These are phyloP conservation scores for Puccinia novopanici DNA, from an alignment of 1,284 basidiomycete genomes.

Conservation along the genomic window DNA sequence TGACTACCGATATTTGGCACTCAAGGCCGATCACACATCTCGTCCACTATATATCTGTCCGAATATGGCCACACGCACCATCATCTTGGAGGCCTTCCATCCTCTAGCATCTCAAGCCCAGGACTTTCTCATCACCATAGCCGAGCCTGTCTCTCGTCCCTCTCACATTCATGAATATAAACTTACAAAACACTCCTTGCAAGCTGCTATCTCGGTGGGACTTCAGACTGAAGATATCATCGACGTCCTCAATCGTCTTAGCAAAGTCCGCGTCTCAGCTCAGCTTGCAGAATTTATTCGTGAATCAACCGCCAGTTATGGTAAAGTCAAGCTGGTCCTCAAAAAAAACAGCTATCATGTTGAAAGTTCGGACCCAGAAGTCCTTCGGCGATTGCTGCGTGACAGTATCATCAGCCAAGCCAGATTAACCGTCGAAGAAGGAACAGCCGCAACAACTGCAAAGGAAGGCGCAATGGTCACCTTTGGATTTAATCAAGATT, in stretches of 20 bases:
- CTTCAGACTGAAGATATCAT: conserved; percentile 98
- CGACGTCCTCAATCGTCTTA: conserved; percentile 68
- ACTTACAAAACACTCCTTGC: conserved; percentile 96
- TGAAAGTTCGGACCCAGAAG: conserved; percentile 88
- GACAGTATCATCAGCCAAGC: conserved; percentile 81
- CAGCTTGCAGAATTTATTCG: conserved; percentile 79
- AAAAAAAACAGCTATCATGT: conserved; percentile 96
- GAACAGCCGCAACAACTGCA: too few species aligned
- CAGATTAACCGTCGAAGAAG: conserved; percentile 63
- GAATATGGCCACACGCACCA: conserved; percentile 74
- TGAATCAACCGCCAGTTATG: conserved; percentile 87
- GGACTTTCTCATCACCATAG: conserved; percentile 96
- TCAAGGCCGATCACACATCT: conserved; percentile 85
- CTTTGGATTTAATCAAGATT: conserved; percentile 71
- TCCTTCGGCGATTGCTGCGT: conserved; percentile 78
- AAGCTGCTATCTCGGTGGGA: conserved; percentile 97
- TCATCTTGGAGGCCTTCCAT: conserved; percentile 93
- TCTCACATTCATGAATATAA: conserved; percentile 98
- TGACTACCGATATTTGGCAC: conserved; percentile 78
- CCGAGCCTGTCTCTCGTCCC: conserved; percentile 97
- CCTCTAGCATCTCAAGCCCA: conserved; percentile 97
- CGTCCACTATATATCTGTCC: conserved; percentile 94
- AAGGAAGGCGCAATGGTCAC: conserved; percentile 42
- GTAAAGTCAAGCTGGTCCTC: conserved; percentile 93
- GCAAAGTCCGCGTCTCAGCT: conserved; percentile 75